A percentile compares a stretch with the other conserved stretches of the same genome.
Evolutionary conservation across 1,139 yeast species (phyloP).

Genomic region (Nakaseomyces nivariensis): DNA sequence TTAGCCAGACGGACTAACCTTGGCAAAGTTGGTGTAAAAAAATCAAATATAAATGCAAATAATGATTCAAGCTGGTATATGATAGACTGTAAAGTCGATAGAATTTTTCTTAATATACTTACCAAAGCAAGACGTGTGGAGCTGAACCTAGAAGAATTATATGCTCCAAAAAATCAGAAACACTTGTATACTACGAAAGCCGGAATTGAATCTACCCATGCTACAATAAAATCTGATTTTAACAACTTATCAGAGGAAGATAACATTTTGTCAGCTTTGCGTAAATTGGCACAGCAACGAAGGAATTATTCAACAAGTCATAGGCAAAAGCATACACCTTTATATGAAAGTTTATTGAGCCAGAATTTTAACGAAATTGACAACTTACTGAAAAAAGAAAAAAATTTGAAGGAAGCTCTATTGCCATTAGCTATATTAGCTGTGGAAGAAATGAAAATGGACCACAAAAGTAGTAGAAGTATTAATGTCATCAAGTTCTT

Average conservation of each 20-base stretch:
- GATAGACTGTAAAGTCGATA: constrained; percentile 56
- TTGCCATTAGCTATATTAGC: not conserved
- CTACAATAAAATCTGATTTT: not conserved
- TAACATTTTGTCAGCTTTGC: constrained; percentile 23
- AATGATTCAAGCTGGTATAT: constrained; percentile 66
- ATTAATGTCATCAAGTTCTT: not conserved
- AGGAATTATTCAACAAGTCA: constrained; percentile 13
- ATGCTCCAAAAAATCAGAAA: constrained; percentile 42
- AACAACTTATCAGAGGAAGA: constrained; percentile 9
- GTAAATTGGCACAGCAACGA: constrained; percentile 23
- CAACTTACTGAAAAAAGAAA: not conserved
- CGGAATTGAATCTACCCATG: not conserved
- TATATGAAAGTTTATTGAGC: constrained; percentile 4
- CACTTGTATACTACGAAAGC: constrained; percentile 18
- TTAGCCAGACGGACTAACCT: constrained; percentile 47
- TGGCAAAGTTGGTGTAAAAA: constrained; percentile 22
- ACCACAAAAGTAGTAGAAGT: not conserved
- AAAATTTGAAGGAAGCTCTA: not conserved
- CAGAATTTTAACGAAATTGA: constrained; percentile 11
- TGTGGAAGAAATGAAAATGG: not conserved
- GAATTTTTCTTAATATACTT: constrained; percentile 59
- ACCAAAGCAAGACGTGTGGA: constrained; percentile 59
- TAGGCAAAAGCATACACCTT: not conserved
- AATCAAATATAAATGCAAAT: constrained; percentile 18
- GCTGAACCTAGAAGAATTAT: constrained; percentile 60